Evolutionary conservation across 495 filamentous ascomycete species (phyloP).

Genomic region (Neurospora intermedia): DNA sequence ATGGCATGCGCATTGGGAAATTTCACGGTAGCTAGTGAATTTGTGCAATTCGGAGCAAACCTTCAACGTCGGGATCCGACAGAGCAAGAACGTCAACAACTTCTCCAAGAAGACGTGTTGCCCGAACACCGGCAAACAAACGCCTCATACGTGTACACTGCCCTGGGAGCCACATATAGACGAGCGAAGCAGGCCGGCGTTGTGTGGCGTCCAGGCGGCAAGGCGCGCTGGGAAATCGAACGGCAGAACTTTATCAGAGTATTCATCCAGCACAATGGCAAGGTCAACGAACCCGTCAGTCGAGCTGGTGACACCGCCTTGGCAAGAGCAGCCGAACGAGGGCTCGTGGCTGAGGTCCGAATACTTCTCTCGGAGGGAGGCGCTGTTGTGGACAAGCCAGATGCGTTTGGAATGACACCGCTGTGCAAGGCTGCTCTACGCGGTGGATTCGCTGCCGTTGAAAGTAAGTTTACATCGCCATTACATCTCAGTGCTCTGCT

Average conservation of each 20-base stretch:
- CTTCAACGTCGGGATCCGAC: background rate
- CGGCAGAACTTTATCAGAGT: background rate
- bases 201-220: background rate
- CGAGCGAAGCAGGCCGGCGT: background rate
- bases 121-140: background rate
- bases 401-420: background rate
- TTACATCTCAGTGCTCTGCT: background rate
- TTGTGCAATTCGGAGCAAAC: background rate
- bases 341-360: background rate
- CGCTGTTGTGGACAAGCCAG: conserved; percentile 1
- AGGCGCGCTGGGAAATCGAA: background rate
- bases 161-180: background rate
- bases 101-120: background rate
- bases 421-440: background rate
- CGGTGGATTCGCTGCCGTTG: background rate
- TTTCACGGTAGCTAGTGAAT: background rate
- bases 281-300: background rate
- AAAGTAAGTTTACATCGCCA: background rate
- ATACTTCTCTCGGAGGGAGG: conserved; percentile 2
- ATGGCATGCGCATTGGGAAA: background rate
- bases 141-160: background rate
- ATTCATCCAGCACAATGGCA: background rate
- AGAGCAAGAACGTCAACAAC: background rate
- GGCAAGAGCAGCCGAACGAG: background rate
- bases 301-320: background rate